Evolutionary conservation across 148 eudicot genomes (phyloP).

Genomic region (Chenopodium berlandieri): DNA sequence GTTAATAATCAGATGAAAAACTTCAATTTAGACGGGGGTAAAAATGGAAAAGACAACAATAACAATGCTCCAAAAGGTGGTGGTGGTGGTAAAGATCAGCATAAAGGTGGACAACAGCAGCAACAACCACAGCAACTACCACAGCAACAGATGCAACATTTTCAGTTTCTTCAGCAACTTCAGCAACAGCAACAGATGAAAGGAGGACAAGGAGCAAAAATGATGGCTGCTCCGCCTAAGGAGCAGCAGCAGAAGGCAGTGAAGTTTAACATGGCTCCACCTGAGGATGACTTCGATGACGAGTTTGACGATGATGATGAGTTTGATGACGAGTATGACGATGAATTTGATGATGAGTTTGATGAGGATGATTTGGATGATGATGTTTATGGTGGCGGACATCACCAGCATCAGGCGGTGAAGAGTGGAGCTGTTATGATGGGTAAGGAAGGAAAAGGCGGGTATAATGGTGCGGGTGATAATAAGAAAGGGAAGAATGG

Average conservation of each 20-base stretch:
- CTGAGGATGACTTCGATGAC: constrained; percentile 39
- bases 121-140: constrained; percentile 11
- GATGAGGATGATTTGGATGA: constrained; percentile 38
- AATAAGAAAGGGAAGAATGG: constrained; percentile 26
- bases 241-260: constrained; percentile 63
- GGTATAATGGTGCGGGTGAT: constrained; percentile 21
- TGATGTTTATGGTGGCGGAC: constrained; percentile 22
- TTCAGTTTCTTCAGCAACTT: constrained; percentile 32
- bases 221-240: constrained; percentile 29
- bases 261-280: constrained; percentile 51
- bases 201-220: constrained; percentile 43
- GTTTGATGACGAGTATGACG: constrained; percentile 34
- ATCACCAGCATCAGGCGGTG: constrained; percentile 28
- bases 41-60: constrained; percentile 33
- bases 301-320: constrained; percentile 40
- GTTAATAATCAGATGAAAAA: constrained; percentile 50
- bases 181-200: constrained; percentile 40
- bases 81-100: constrained; percentile 25
- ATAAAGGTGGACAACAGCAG: constrained; percentile 22
- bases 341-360: constrained; percentile 37
- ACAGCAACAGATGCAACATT: constrained; percentile 16
- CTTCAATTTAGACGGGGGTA: constrained; percentile 47
- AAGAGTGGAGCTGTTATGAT: constrained; percentile 23
- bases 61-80: constrained; percentile 31
- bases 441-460: constrained; percentile 29